These are phyloP conservation scores for Daldinia loculata DNA, from an alignment of 495 filamentous ascomycete genomes.

Conservation along the genomic window DNA sequence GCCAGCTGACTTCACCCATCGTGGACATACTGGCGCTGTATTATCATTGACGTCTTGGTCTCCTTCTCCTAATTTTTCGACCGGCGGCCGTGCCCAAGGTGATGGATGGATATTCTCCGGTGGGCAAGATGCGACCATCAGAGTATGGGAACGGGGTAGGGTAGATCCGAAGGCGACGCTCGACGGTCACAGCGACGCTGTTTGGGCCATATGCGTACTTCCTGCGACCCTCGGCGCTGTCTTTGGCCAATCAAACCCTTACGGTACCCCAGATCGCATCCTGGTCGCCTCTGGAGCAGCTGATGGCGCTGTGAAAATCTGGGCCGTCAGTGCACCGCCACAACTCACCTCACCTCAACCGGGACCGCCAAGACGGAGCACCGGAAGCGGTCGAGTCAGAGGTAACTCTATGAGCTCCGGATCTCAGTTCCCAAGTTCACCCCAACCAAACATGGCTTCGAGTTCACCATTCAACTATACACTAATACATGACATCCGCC, in stretches of 20 bases:
- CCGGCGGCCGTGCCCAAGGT: constrained; percentile 81
- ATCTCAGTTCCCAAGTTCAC: constrained; percentile 85
- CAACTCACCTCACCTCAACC: constrained; percentile 80
- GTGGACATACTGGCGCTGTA: constrained; percentile 90
- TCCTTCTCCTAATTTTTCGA: constrained; percentile 82
- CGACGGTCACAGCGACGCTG: constrained; percentile 92
- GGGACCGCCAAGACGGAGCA: constrained; percentile 61
- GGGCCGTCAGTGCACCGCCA: constrained; percentile 93
- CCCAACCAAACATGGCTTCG: constrained; percentile 83
- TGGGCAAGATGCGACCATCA: constrained; percentile 89
- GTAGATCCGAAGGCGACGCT: constrained; percentile 96
- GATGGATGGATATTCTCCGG: constrained; percentile 99
- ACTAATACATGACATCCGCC: constrained; percentile 83
- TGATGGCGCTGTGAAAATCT: constrained; percentile 90
- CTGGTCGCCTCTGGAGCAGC: constrained; percentile 91
- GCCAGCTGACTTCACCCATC: constrained; percentile 89
- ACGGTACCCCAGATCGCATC: constrained; percentile 82
- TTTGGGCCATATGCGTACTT: constrained; percentile 94
- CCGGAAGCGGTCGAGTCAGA: constrained; percentile 77
- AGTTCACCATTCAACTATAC: constrained; percentile 66
- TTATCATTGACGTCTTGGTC: constrained; percentile 88
- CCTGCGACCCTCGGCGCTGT: constrained; percentile 82
- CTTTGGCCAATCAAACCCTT: constrained; percentile 73
- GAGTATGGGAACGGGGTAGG: constrained; percentile 92
- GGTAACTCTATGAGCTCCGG: constrained; percentile 92